These are phyloP conservation scores for Nicotiana undulata DNA, from an alignment of 257 asterid species.

Conservation along the genomic window DNA sequence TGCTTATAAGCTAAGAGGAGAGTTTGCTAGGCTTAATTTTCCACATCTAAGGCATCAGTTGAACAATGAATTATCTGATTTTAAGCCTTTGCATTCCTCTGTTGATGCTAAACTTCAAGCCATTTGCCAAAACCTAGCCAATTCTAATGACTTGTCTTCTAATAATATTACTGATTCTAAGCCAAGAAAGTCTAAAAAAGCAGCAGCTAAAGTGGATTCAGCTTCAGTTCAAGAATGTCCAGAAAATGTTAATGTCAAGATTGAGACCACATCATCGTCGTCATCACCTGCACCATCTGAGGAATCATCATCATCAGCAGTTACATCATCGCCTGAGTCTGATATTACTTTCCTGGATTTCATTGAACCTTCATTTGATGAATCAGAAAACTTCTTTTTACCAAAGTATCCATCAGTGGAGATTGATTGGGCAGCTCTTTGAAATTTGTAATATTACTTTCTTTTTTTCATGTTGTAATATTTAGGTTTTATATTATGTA, in stretches of 20 bases:
- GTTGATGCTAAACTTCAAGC: constrained; percentile 81
- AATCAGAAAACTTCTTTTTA: constrained; percentile 36
- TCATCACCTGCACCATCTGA: constrained; percentile 27
- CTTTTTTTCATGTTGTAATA: neutral
- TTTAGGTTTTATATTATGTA: neutral
- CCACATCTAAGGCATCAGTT: constrained; percentile 63
- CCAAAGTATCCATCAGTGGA: constrained; percentile 76
- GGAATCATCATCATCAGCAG: constrained; percentile 18
- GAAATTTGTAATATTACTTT: neutral
- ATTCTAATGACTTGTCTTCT: neutral
- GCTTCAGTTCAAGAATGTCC: neutral
- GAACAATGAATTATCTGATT: constrained; percentile 30
- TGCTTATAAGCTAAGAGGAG: constrained; percentile 83
- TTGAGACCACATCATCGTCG: constrained; percentile 24
- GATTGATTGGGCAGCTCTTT: constrained; percentile 87
- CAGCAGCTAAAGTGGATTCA: neutral
- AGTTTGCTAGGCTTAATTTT: constrained; percentile 71
- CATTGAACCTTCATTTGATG: constrained; percentile 36
- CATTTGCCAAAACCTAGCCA: constrained; percentile 52
- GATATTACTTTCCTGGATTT: constrained; percentile 36
- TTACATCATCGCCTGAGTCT: constrained; percentile 47
- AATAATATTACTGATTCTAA: neutral
- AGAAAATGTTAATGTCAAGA: constrained; percentile 29
- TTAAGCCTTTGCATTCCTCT: constrained; percentile 61
- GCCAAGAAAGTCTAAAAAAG: neutral